Base-by-base conservation (phyloP, 345 rosid genomes). In the Pistacia vera region DNA sequence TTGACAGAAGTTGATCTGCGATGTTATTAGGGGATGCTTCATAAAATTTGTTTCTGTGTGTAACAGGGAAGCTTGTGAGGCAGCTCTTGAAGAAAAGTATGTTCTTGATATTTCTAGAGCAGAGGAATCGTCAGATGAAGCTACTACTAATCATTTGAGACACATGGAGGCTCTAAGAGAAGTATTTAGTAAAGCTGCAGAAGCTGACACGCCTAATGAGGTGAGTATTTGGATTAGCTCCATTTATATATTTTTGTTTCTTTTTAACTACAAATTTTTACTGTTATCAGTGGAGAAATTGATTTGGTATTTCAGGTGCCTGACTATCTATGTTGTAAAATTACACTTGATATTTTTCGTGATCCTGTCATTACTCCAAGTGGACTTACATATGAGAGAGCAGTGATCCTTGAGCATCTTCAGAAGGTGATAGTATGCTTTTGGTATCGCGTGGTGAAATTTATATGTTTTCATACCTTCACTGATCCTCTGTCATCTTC, bases 361-460 rank as follows among this genome's bases (percentile, higher is more conserved):
- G 99, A 93, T 85, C 98, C 98, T 56, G 98, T 96, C 71, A 85
- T 93, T 63, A 82, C 95, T 76, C 99, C 98, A 11, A 90, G 97
- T 74, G 97, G 99, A 49, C 74, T 88, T 83, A 82, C 97, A 52
- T 96, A 96, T 70, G 98, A 96, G 83, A 93, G 97, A 86, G 89
- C 92, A 14, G 92, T 81, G 59, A 90, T 96, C 83, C 93, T 92
- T 57, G 93, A 96, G 36, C 98, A 96, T 88, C 89, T 96, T 63
- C 62, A 82, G 57, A 90, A 93, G 98, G 99, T 93, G 41, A 63
- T 59, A 20, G 63, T 20, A 20, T n/a, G 54, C 49, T 56, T 59
- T 58, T 52, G 36, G 12, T 8, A 58, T 68, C 51, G 33, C 30
- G 1, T 33, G 14, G 59, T 58, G 35, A 28, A 66, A 35, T 63